Evolutionary conservation across 345 rosid genomes (phyloP).

Genomic region (Brassica juncea): DNA sequence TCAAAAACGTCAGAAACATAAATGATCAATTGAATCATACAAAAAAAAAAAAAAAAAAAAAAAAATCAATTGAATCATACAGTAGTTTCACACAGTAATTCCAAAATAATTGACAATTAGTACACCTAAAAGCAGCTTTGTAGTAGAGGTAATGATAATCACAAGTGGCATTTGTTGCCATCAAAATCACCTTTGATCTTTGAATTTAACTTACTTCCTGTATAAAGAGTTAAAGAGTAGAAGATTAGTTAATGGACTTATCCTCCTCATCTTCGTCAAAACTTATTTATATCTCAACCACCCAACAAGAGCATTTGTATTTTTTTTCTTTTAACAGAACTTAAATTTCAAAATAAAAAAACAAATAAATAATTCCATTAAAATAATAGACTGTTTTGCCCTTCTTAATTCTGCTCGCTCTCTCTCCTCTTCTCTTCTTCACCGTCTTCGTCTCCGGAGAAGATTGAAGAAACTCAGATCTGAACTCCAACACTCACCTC

Average conservation of each 20-base stretch:
- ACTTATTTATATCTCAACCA: slow-evolving; percentile 26
- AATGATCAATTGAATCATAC: slow-evolving; percentile 10
- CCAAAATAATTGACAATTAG: slow-evolving; percentile 23
- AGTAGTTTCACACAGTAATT: slow-evolving; percentile 24
- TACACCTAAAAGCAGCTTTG: slow-evolving; percentile 25
- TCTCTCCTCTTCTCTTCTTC: background rate
- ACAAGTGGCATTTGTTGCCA: background rate
- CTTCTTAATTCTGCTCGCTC: background rate
- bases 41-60: too few relatives aligned
- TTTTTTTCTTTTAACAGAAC: background rate
- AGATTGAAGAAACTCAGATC: slow-evolving; percentile 39
- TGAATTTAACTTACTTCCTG: background rate
- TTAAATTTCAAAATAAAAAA: background rate
- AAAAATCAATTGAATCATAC: slow-evolving; percentile 14
- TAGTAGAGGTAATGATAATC: background rate
- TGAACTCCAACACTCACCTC: slow-evolving; percentile 24
- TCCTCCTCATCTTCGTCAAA: slow-evolving; percentile 14
- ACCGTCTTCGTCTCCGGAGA: background rate
- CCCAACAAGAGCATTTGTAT: slow-evolving; percentile 32
- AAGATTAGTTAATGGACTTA: background rate
- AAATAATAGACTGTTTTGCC: background rate
- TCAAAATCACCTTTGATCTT: background rate
- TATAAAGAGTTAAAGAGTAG: background rate
- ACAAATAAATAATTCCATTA: background rate
- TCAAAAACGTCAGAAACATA: slow-evolving; percentile 14